Conservation (phyloP, 2,329 filamentous ascomycete species). For the Xylaria sp. region DNA sequence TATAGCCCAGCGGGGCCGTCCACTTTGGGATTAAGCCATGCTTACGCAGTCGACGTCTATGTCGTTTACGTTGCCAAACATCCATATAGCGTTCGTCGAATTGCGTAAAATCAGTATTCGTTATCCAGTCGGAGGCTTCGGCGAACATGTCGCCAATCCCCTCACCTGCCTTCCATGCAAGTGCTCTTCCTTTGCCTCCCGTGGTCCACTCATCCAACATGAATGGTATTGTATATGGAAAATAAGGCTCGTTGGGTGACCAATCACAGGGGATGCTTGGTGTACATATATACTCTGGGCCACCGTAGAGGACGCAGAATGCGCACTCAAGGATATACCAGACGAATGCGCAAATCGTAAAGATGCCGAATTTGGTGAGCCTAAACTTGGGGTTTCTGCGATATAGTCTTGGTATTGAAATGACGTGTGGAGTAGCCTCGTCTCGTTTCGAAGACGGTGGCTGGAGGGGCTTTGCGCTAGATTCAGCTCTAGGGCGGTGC, state of each 20-base stretch:
- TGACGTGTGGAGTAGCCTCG: conserved; percentile 51
- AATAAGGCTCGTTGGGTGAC: conserved; percentile 68
- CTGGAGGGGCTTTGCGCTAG: conserved; percentile 12
- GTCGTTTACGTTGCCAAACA: conserved; percentile 60
- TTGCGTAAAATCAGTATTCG: conserved; percentile 58
- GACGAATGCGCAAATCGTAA: conserved; percentile 56
- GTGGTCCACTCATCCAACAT: conserved; percentile 72
- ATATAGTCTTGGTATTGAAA: conserved; percentile 62
- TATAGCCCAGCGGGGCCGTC: conserved; percentile 55
- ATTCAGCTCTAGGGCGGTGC: conserved; percentile 22
- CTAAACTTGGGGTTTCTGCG: conserved; percentile 56
- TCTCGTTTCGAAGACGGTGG: conserved; percentile 22
- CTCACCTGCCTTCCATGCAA: conserved; percentile 54
- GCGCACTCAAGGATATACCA: conserved; percentile 67
- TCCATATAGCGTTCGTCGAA: conserved; percentile 58
- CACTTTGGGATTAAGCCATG: conserved; percentile 56
- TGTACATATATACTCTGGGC: conserved; percentile 61
- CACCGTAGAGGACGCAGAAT: conserved; percentile 66
- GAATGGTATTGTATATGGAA: conserved; percentile 69
- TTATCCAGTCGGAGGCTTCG: conserved; percentile 60
- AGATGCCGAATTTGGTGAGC: conserved; percentile 61
- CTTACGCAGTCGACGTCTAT: conserved; percentile 63
- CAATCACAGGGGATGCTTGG: conserved; percentile 61
- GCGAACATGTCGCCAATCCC: conserved; percentile 60
- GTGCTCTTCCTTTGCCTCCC: conserved; percentile 60